phyloP scores from a whole-genome alignment of 371 early-diverging fungal species.

The Mucor piriformis region DNA sequence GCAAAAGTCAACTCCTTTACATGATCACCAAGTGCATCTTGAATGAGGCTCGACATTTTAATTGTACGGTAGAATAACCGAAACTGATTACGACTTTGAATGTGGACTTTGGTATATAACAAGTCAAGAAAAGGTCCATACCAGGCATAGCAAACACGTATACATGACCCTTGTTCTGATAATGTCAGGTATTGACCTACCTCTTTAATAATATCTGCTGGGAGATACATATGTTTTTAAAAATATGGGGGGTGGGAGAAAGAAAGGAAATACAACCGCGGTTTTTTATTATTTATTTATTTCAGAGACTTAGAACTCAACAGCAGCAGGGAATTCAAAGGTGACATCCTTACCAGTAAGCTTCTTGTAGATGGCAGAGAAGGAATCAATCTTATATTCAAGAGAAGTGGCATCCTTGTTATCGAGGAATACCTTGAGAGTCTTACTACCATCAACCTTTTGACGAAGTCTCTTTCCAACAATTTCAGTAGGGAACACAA shows the following conservation, averaged over 20 bases:
- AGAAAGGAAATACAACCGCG: not conserved
- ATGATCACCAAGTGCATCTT: conserved; percentile 20
- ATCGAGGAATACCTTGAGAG: conserved; percentile 95
- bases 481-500: conserved; percentile 97
- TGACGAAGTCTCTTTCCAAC: conserved; percentile 96
- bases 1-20: conserved; percentile 17
- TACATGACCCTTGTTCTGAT: conserved; percentile 26
- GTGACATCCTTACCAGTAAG: conserved; percentile 96
- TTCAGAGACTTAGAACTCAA: conserved; percentile 28
- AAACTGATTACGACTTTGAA: conserved; percentile 26
- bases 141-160: conserved; percentile 32
- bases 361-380: conserved; percentile 93
- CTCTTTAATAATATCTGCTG: conserved; percentile 28
- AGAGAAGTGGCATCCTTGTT: conserved; percentile 95
- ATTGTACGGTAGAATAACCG: conserved; percentile 22
- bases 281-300: not conserved
- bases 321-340: conserved; percentile 88
- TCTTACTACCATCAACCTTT: conserved; percentile 91
- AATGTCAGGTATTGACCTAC: conserved; percentile 24
- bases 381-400: conserved; percentile 98
- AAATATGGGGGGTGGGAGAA: not conserved
- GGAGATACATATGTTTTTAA: conserved; percentile 18
- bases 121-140: conserved; percentile 24
- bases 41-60: conserved; percentile 11
- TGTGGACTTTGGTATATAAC: conserved; percentile 20